phyloP scores from a whole-genome alignment of 2,329 filamentous ascomycete genomes.

The Pseudogymnoascus sp. region DNA sequence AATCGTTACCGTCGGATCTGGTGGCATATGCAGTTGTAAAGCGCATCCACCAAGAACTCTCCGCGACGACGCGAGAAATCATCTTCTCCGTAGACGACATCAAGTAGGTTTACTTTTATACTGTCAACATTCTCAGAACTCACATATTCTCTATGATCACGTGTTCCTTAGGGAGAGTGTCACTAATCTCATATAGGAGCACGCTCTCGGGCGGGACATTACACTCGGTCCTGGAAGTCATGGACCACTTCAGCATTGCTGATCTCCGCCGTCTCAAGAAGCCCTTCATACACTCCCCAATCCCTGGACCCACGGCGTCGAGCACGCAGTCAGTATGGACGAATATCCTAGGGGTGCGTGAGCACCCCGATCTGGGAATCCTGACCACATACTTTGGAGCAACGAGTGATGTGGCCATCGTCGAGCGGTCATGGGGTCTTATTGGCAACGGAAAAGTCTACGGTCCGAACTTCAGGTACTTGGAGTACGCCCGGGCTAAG shows the following conservation, averaged over 20 bases:
- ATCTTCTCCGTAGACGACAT: slow-evolving; percentile 40
- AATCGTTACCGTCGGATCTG: slow-evolving; percentile 54
- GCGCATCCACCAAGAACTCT: slow-evolving; percentile 40
- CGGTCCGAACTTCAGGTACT: slow-evolving; percentile 52
- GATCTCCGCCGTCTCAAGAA: slow-evolving; percentile 37
- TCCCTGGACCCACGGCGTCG: slow-evolving; percentile 30
- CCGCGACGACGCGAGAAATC: slow-evolving; percentile 43
- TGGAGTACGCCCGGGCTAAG: slow-evolving; percentile 43
- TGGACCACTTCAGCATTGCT: slow-evolving; percentile 43
- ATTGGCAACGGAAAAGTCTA: slow-evolving; percentile 41
- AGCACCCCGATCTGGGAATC: slow-evolving; percentile 44
- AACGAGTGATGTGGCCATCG: slow-evolving; percentile 42
- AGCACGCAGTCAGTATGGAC: slow-evolving; percentile 33
- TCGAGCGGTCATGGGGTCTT: slow-evolving; percentile 57
- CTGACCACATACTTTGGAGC: slow-evolving; percentile 45
- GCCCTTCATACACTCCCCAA: slow-evolving; percentile 51
- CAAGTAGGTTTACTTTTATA: slow-evolving; percentile 26
- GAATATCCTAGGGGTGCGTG: slow-evolving; percentile 40
- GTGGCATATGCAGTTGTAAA: slow-evolving; percentile 43
- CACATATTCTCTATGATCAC: neutral
- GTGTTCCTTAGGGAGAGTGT: neutral
- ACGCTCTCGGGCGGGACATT: slow-evolving; percentile 58
- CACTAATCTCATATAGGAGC: slow-evolving; percentile 29
- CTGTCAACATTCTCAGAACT: neutral
- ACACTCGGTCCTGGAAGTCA: slow-evolving; percentile 52